These are phyloP conservation scores for Sarocladium kiliense DNA, from an alignment of 2,329 filamentous ascomycete species.

Conservation along the genomic window DNA sequence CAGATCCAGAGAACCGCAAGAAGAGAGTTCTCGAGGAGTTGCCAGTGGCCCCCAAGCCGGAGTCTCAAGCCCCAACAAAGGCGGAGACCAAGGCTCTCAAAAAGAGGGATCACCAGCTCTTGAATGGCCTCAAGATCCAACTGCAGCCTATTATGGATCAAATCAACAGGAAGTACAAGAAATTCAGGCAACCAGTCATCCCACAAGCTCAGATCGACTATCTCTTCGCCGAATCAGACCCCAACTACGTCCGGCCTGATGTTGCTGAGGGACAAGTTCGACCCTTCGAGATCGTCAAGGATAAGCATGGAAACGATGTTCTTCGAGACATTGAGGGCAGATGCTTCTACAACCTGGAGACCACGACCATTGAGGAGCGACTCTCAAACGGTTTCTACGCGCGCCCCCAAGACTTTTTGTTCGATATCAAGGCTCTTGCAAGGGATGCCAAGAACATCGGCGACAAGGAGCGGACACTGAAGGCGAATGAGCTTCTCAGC, in stretches of 20 bases:
- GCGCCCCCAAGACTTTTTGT: constrained; percentile 80
- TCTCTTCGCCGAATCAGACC: constrained; percentile 77
- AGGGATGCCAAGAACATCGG: constrained; percentile 79
- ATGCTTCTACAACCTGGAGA: constrained; percentile 93
- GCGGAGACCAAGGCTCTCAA: constrained; percentile 76
- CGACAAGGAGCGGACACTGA: constrained; percentile 78
- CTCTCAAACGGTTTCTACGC: constrained; percentile 96
- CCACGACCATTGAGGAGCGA: constrained; percentile 90
- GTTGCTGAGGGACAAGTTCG: constrained; percentile 51
- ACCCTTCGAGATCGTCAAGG: constrained; percentile 74
- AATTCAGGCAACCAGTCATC: constrained; percentile 78
- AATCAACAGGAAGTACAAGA: constrained; percentile 83
- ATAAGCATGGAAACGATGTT: constrained; percentile 73
- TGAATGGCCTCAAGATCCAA: constrained; percentile 83
- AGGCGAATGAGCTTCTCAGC: constrained; percentile 83
- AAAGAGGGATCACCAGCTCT: constrained; percentile 73
- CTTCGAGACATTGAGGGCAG: constrained; percentile 72
- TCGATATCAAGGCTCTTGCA: constrained; percentile 77
- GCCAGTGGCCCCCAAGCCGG: constrained; percentile 66
- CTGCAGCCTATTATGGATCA: constrained; percentile 97
- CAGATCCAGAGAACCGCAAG: constrained; percentile 80
- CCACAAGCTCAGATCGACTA: constrained; percentile 71
- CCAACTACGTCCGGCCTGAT: constrained; percentile 59
- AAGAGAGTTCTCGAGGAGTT: constrained; percentile 76
- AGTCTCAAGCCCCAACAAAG: constrained; percentile 64